Evolutionary conservation across 2,329 filamentous ascomycete species (phyloP).

Genomic region (Aspergillus thermomutatus): DNA sequence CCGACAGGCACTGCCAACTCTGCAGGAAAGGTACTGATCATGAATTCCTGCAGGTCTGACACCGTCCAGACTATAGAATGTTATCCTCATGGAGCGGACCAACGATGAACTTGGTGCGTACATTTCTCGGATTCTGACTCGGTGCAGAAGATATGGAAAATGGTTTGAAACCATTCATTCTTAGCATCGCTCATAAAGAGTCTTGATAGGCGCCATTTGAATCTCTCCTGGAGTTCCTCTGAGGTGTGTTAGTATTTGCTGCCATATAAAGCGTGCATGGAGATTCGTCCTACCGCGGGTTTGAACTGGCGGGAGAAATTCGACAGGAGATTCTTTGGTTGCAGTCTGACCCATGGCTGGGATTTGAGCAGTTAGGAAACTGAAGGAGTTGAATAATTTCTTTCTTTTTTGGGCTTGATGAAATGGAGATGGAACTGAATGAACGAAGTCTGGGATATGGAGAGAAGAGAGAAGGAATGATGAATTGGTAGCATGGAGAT

Average conservation of each 20-base stretch:
- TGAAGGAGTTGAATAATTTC: background rate
- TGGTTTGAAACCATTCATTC: background rate
- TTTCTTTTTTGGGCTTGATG: background rate
- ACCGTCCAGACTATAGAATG: background rate
- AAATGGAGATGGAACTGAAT: background rate
- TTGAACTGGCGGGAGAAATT: background rate
- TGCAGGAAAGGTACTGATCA: background rate
- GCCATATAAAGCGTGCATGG: background rate
- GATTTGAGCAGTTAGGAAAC: background rate
- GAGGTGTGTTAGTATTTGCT: background rate
- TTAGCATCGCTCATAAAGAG: background rate
- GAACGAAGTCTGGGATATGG: background rate
- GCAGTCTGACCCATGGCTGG: background rate
- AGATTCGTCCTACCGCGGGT: background rate
- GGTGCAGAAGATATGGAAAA: background rate
- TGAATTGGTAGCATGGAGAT: background rate
- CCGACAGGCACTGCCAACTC: background rate
- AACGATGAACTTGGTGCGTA: too few species aligned
- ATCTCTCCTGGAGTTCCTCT: background rate
- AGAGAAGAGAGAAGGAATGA: background rate
- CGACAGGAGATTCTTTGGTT: background rate
- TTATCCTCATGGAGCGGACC: background rate
- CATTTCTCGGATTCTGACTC: background rate
- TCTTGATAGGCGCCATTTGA: background rate
- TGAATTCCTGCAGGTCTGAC: background rate